Conservation (phyloP, 495 filamentous ascomycete species). For the Tetracladium setigerum region DNA sequence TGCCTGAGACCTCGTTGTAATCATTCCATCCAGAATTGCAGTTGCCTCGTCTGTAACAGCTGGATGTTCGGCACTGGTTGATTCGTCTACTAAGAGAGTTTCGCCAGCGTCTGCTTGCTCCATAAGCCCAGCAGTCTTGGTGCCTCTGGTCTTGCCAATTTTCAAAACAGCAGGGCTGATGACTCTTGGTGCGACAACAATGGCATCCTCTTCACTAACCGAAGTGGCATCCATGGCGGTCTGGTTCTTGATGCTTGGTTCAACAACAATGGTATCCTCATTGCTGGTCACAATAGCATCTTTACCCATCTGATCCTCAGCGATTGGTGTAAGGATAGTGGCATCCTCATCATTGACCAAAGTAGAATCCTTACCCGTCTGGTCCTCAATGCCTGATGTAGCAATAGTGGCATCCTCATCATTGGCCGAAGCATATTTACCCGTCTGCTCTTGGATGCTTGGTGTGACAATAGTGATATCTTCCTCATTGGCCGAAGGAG, state of each 20-base stretch:
- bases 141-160: constrained; percentile 1
- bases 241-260: neutral
- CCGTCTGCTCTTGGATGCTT: neutral
- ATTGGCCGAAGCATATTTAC: no score
- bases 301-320: neutral
- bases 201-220: constrained; percentile 20
- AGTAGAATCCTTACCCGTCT: no score
- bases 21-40: constrained; percentile 11
- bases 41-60: constrained; percentile 5
- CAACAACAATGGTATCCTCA: neutral
- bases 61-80: constrained; percentile 12
- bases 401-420: no score
- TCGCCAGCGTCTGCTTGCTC: constrained; percentile 7
- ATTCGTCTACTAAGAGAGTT: constrained; percentile 8
- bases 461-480: constrained; percentile 13
- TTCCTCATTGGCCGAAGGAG: constrained; percentile 21
- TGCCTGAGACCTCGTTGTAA: neutral
- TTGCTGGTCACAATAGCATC: neutral
- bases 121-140: neutral
- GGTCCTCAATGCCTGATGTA: no score
- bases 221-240: constrained; percentile 17
- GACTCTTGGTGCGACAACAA: constrained; percentile 6
- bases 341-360: no score
- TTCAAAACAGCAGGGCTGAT: constrained; percentile 4
- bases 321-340: neutral